Conservation (phyloP, 257 asterid species). For the Scutellaria minor region DNA sequence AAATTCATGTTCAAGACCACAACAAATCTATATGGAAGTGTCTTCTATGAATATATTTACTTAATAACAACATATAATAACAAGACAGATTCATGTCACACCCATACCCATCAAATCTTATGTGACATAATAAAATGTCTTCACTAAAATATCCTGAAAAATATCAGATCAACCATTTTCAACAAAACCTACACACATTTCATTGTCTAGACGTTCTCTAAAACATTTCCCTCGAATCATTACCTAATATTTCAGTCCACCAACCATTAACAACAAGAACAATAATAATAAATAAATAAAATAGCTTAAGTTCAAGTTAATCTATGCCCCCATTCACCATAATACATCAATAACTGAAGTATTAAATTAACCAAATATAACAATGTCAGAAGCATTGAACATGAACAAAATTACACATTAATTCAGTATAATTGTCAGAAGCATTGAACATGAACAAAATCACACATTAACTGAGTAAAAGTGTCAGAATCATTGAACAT, state of each 20-base stretch:
- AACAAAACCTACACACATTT: neutral
- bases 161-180: neutral
- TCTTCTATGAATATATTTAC: neutral
- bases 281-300: neutral
- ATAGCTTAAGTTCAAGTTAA: neutral
- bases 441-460: neutral
- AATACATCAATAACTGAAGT: too few relatives aligned
- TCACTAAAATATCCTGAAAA: neutral
- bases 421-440: too few relatives aligned
- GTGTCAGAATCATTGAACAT: neutral
- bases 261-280: too few relatives aligned
- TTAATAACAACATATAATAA: neutral
- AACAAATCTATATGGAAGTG: neutral
- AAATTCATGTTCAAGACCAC: neutral
- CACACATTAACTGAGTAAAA: neutral
- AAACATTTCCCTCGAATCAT: neutral
- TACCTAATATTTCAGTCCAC: too few relatives aligned
- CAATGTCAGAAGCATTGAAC: too few relatives aligned
- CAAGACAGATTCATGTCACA: neutral
- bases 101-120: conserved; percentile 3
- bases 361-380: too few relatives aligned
- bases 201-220: neutral
- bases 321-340: too few relatives aligned
- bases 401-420: too few relatives aligned
- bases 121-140: neutral